A percentile compares a stretch with the other conserved stretches of the same genome.
Evolutionary conservation across 2,329 filamentous ascomycete species (phyloP).

Genomic region (Lojkania enalia): DNA sequence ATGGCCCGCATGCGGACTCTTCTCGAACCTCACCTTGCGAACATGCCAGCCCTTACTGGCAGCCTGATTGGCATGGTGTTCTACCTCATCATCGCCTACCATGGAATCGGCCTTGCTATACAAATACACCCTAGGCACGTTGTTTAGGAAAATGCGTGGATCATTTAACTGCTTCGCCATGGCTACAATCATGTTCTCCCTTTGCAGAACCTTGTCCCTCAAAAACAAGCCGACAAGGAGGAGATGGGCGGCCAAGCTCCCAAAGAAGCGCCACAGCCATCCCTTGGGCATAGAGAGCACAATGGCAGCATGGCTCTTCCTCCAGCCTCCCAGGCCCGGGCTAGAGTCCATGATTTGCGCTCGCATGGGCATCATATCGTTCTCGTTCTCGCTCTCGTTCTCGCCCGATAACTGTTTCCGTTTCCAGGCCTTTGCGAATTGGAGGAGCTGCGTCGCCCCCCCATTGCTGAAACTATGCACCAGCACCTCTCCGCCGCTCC

Average conservation of each 20-base stretch:
- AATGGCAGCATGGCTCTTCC: conserved; percentile 36
- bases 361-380: conserved; percentile 29
- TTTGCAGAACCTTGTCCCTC: conserved; percentile 18
- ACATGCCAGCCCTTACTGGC: conserved; percentile 55
- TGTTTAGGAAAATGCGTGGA: conserved; percentile 25
- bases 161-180: conserved; percentile 38
- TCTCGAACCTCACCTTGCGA: conserved; percentile 58
- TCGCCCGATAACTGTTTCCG: too few relatives aligned
- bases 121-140: conserved; percentile 57
- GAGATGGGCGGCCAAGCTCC: conserved; percentile 30
- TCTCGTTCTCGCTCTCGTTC: conserved; percentile 17
- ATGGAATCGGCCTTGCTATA: conserved; percentile 63
- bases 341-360: conserved; percentile 38
- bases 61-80: conserved; percentile 57
- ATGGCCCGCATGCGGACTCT: conserved; percentile 64
- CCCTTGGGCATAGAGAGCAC: conserved; percentile 29
- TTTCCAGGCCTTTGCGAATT: conserved; percentile 40
- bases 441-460: conserved; percentile 38
- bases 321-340: conserved; percentile 40
- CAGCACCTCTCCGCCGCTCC: conserved; percentile 29
- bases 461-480: conserved; percentile 44
- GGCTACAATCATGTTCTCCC: conserved; percentile 31
- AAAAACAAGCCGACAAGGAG: conserved; percentile 28
- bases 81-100: conserved; percentile 60
- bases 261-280: conserved; percentile 31